A percentile compares a stretch with the other conserved stretches of the same genome.
Evolutionary conservation across 2,329 filamentous ascomycete species (phyloP).

Genomic region (Botrytis medusae): DNA sequence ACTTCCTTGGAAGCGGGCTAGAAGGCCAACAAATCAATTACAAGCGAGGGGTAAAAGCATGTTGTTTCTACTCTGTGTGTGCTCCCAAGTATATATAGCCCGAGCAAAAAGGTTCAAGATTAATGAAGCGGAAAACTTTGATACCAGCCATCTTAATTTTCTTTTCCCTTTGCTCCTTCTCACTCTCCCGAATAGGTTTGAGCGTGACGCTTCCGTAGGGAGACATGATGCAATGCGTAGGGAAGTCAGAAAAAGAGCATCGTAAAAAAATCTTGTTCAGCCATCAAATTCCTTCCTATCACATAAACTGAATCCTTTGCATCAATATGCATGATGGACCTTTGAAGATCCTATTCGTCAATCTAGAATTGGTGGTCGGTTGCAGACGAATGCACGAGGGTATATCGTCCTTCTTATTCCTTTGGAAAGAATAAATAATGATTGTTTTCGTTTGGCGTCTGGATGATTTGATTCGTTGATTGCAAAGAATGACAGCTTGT

Average conservation of each 20-base stretch:
- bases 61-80: background rate
- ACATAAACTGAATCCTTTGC: background rate
- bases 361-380: background rate
- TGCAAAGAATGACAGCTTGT: background rate
- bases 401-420: background rate
- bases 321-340: background rate
- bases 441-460: background rate
- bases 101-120: background rate
- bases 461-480: background rate
- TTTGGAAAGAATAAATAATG: background rate
- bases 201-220: conserved; percentile 5
- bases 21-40: background rate
- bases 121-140: background rate
- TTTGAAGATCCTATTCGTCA: background rate
- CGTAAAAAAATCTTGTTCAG: background rate
- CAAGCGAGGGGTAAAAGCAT: background rate
- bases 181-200: background rate
- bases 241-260: background rate
- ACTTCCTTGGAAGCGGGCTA: background rate
- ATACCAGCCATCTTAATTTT: conserved; percentile 12
- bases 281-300: background rate
- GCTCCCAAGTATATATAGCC: background rate
- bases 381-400: background rate
- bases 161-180: background rate
- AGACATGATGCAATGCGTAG: conserved; percentile 11